Conservation (phyloP, 441 rosid genomes). For the Gossypium davidsonii region DNA sequence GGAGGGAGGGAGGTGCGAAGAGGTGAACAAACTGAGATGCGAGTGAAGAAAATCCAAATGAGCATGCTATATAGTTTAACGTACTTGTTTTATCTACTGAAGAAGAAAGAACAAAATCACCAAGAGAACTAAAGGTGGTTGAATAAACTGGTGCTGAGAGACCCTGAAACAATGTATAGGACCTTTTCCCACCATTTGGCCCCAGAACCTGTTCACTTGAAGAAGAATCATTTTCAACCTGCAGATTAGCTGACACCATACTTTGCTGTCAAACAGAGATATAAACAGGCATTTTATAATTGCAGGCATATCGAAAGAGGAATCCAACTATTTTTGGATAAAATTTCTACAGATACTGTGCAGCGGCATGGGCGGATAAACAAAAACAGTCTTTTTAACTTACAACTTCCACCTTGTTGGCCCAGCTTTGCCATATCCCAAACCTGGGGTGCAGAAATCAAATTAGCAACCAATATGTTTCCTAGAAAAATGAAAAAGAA, state of each 20-base stretch:
- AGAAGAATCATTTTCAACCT: slow-evolving; percentile 59
- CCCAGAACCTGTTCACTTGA: slow-evolving; percentile 43
- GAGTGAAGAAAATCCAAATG: not conserved
- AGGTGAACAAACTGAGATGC: slow-evolving; percentile 6
- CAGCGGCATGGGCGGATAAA: not conserved
- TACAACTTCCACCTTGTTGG: slow-evolving; percentile 58
- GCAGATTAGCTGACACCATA: slow-evolving; percentile 53
- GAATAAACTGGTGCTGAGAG: slow-evolving; percentile 97
- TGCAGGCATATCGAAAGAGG: not conserved
- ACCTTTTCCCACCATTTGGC: slow-evolving; percentile 51
- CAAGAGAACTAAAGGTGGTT: slow-evolving; percentile 75
- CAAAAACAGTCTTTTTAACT: slow-evolving; percentile 18
- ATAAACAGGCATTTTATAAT: not conserved
- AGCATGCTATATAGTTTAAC: slow-evolving; percentile 5
- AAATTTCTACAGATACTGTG: not conserved
- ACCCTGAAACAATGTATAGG: slow-evolving; percentile 69
- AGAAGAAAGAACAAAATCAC: slow-evolving; percentile 86
- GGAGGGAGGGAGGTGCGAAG: not conserved
- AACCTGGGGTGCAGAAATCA: slow-evolving; percentile 41
- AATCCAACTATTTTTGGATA: not conserved
- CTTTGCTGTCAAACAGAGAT: not conserved
- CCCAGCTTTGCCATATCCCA: slow-evolving; percentile 99
- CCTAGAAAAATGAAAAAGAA: slow-evolving; percentile 2
- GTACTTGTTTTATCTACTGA: slow-evolving; percentile 87
- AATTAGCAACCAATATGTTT: slow-evolving; percentile 20